Percentiles rank a stretch among this genome's conserved stretches.
These are phyloP conservation scores for Vigna hirtella DNA, from an alignment of 306 rosid species.

Conservation along the genomic window DNA sequence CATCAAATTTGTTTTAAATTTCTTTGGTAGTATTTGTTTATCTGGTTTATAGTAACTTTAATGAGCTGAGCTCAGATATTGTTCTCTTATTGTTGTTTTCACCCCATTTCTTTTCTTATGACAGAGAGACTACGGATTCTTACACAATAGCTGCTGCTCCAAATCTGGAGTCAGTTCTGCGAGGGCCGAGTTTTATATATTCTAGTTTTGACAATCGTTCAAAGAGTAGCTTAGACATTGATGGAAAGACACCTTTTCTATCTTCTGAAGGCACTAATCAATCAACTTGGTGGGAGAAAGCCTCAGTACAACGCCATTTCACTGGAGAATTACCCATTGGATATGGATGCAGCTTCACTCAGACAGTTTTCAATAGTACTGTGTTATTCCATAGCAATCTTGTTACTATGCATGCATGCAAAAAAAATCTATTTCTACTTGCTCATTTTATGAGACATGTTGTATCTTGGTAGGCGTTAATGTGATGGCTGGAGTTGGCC, in stretches of 20 bases:
- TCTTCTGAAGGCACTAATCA: constrained; percentile 49
- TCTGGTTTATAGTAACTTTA: neutral
- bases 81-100: neutral
- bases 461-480: constrained; percentile 59
- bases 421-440: neutral
- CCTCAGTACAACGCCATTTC: constrained; percentile 50
- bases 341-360: constrained; percentile 77
- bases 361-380: constrained; percentile 78
- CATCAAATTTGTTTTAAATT: neutral
- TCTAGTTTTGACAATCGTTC: constrained; percentile 55
- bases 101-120: neutral
- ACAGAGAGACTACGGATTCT: constrained; percentile 81
- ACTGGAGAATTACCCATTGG: constrained; percentile 71
- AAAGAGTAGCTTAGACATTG: constrained; percentile 57
- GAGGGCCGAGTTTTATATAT: constrained; percentile 55
- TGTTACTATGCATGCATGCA: neutral
- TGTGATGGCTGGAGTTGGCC: constrained; percentile 80
- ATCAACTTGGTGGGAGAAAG: constrained; percentile 57
- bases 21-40: neutral
- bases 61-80: neutral
- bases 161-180: constrained; percentile 51
- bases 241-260: constrained; percentile 59
- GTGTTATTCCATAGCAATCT: constrained; percentile 5
- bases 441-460: neutral
- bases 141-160: constrained; percentile 76